Evolutionary conservation across 1,284 basidiomycete species (phyloP).

Genomic region (Schizopora paradoxa): DNA sequence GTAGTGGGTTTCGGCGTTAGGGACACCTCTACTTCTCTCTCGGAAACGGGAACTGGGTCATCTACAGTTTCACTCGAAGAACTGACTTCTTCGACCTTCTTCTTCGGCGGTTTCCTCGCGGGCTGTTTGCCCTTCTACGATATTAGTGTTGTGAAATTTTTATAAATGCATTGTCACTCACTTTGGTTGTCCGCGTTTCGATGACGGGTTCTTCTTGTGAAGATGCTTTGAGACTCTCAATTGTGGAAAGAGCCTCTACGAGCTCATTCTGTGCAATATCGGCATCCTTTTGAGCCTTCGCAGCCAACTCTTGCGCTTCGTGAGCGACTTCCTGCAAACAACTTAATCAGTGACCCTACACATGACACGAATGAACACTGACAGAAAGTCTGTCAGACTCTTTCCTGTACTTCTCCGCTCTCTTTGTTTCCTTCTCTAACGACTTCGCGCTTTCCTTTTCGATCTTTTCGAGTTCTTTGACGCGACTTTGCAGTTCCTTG

Average conservation of each 20-base stretch:
- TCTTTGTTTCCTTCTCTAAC: slow-evolving; percentile 37
- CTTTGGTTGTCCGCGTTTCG: no score
- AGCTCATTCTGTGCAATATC: slow-evolving; percentile 24
- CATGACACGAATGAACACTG: background rate
- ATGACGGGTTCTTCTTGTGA: no score
- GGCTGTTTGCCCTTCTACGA: no score
- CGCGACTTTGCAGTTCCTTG: slow-evolving; percentile 40
- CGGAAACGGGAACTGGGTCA: slow-evolving; percentile 8
- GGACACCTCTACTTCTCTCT: slow-evolving; percentile 13
- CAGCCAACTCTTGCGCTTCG: slow-evolving; percentile 16
- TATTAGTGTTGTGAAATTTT: no score
- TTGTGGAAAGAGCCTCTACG: slow-evolving; percentile 24
- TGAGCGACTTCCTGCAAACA: slow-evolving; percentile 19
- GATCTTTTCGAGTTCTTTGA: slow-evolving; percentile 36
- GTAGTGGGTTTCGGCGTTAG: no score
- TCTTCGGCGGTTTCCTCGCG: no score
- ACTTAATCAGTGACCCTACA: slow-evolving; percentile 2
- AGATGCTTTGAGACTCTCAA: no score
- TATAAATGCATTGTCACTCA: no score
- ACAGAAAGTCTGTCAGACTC: slow-evolving; percentile 18
- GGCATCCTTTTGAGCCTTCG: slow-evolving; percentile 21
- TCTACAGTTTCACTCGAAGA: no score
- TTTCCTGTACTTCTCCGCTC: slow-evolving; percentile 40
- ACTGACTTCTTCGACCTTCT: no score
- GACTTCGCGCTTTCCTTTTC: slow-evolving; percentile 24